Evolutionary conservation across 192 early-diverging fungal species (phyloP), one percentile per base, ranked within the genome.

Genomic region (Piromyces finnis): DNA sequence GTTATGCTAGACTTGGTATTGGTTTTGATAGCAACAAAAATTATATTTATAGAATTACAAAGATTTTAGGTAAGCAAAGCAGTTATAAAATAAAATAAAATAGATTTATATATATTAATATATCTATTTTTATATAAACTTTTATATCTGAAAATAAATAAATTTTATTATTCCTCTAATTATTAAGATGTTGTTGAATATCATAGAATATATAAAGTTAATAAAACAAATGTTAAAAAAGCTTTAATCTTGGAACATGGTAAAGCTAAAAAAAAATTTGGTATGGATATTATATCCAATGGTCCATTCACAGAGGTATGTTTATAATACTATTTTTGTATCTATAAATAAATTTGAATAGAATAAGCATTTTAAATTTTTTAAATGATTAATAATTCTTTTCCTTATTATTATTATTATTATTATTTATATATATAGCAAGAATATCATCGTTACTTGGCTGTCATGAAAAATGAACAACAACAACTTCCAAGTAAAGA

Each of bases 251-350:
- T 94, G 35, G 88, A 87, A 51, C 93, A 93, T 82, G 94, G 94
- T 29, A 87, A 90, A 37, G 84, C 89, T 22, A 88, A 91, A 81
- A 90, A 89, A 77, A 84, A 83, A 28, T 94, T 92, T 82, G 88
- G 89, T 13, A 94, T 94, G 91, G 90, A 93, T 79, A 89, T 88
- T 32, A 85, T 95, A 16, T 95, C 94, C 4, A 95, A 95, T 80
- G 83, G 84, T 78, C 81, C 88, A 30, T 86, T 94, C 30, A 91
- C 89, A 29, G 84, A 90, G 78, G 89, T 87, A 82, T 35, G 29
- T 26, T 12, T 82, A 84, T 35, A 81, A 51, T 32, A 28, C 77
- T 30, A 78, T 80, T n/a, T 80, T 78, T 51, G 12, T 35, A 35
- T 35, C 32, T 35, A 35, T 35, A 35, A 7, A 35, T 35, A n/a